A percentile compares a stretch with the other conserved stretches of the same genome.
Evolutionary conservation across 345 rosid species (phyloP).

Genomic region (Citropsis articulata): DNA sequence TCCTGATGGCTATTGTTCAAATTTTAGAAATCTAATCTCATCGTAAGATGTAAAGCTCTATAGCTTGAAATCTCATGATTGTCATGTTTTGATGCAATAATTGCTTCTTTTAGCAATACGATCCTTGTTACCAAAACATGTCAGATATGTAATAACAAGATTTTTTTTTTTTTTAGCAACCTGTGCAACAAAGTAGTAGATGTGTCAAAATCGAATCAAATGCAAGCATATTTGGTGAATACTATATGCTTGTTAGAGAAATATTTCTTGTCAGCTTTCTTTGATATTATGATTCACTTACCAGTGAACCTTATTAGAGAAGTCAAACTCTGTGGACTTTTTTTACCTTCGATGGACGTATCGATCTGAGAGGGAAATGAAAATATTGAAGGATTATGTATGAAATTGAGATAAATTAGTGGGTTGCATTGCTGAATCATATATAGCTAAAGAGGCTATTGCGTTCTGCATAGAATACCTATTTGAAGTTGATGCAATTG

Average conservation of each 20-base stretch:
- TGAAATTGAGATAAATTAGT: not conserved
- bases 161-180: not conserved
- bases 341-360: not conserved
- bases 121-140: not conserved
- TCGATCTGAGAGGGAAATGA: not conserved
- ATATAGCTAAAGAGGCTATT: not conserved
- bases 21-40: not conserved
- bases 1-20: not conserved
- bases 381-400: not conserved
- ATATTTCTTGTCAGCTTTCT: not conserved
- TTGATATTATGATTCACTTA: not conserved
- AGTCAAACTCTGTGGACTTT: not conserved
- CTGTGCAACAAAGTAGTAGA: not conserved
- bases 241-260: not conserved
- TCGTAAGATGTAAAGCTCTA: not conserved
- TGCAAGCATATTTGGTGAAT: not conserved
- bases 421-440: conserved; percentile 15
- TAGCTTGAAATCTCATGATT: not conserved
- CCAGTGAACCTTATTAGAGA: not conserved
- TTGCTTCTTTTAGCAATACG: not conserved
- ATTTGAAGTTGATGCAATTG: not conserved
- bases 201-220: not conserved
- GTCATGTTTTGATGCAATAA: not conserved
- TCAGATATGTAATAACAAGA: not conserved
- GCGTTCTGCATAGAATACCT: not conserved